Evolutionary conservation across 768 basidiomycete species (phyloP).

Genomic region (Sutorius australiensis): DNA sequence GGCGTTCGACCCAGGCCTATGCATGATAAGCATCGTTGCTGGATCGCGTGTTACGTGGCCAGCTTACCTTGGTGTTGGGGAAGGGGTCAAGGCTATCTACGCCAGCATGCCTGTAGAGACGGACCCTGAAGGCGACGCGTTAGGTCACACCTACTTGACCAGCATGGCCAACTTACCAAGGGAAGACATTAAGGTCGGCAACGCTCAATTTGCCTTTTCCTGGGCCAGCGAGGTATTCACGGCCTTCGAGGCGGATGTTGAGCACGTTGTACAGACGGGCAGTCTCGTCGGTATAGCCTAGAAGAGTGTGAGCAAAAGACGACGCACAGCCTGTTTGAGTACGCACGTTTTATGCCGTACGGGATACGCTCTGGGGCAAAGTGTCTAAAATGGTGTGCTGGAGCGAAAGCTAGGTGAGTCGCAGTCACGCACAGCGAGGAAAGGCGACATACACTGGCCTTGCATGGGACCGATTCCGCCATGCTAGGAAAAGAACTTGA

Average conservation of each 20-base stretch:
- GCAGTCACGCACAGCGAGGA: slow-evolving; percentile 4
- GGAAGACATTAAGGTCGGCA: slow-evolving; percentile 66
- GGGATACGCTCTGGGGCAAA: slow-evolving; percentile 64
- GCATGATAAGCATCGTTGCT: not conserved
- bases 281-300: slow-evolving; percentile 78
- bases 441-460: slow-evolving; percentile 49
- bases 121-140: slow-evolving; percentile 46
- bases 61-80: slow-evolving; percentile 55
- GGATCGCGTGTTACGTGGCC: not conserved
- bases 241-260: slow-evolving; percentile 65
- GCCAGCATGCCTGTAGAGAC: slow-evolving; percentile 42
- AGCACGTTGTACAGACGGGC: slow-evolving; percentile 81
- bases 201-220: slow-evolving; percentile 63
- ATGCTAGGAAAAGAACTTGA: slow-evolving; percentile 41
- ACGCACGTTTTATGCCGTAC: slow-evolving; percentile 61
- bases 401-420: not conserved
- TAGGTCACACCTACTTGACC: not conserved
- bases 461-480: slow-evolving; percentile 89
- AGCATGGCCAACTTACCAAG: slow-evolving; percentile 45
- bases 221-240: slow-evolving; percentile 79
- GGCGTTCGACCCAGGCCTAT: slow-evolving; percentile 32
- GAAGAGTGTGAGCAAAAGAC: slow-evolving; percentile 13
- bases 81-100: slow-evolving; percentile 57
- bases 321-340: not conserved
- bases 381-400: slow-evolving; percentile 66